Evolutionary conservation across 2,329 filamentous ascomycete genomes (phyloP).

Genomic region (Pseudopithomyces chartarum): DNA sequence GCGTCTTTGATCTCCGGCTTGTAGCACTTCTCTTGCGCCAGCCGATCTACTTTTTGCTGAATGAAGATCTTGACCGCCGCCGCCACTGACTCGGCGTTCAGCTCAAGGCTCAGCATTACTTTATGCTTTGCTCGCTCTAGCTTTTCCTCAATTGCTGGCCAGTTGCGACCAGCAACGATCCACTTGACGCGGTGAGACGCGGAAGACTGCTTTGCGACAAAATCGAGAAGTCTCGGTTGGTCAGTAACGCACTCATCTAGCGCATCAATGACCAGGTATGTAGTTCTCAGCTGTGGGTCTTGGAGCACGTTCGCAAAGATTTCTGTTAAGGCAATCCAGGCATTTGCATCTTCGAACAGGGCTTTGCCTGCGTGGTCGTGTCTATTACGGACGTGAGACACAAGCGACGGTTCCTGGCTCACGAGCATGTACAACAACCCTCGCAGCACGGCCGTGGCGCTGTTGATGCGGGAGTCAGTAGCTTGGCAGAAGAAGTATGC

Average conservation of each 20-base stretch:
- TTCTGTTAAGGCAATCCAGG: not conserved
- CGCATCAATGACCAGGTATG: not conserved
- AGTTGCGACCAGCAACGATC: not conserved
- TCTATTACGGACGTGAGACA: not conserved
- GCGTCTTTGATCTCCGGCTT: not conserved
- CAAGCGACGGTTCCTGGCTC: not conserved
- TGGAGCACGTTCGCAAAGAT: not conserved
- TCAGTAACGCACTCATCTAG: not conserved
- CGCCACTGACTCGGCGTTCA: not conserved
- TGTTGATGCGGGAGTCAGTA: no score
- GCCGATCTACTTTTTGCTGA: not conserved
- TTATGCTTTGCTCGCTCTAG: not conserved
- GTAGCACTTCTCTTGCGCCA: not conserved
- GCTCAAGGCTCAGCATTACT: not conserved
- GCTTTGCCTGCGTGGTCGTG: not conserved
- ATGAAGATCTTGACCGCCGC: not conserved
- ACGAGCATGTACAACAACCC: not conserved
- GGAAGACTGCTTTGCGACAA: not conserved
- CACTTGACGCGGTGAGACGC: not conserved
- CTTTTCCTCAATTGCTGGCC: not conserved
- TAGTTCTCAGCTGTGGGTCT: not conserved
- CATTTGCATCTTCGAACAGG: not conserved
- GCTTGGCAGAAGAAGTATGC: slow-evolving; percentile 2
- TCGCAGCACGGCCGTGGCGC: no score
- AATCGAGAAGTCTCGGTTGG: not conserved